Percentiles rank a stretch among this genome's conserved stretches.
These are phyloP conservation scores for Camellia granthamiana DNA, from an alignment of 148 eudicot species.

Conservation along the genomic window DNA sequence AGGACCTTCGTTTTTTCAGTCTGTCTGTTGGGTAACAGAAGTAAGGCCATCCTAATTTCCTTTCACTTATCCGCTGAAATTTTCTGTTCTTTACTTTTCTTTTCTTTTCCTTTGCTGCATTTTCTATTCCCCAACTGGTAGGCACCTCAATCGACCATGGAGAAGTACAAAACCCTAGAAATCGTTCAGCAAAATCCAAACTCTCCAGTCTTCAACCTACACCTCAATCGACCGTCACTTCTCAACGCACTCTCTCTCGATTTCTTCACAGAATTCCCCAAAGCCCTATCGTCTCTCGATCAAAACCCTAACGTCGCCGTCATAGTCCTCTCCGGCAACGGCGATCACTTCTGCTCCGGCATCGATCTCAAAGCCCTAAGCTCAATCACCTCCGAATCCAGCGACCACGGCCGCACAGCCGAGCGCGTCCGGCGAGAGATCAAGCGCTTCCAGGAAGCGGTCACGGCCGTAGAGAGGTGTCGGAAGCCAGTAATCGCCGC, in stretches of 20 bases:
- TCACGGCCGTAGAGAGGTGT: slow-evolving; percentile 74
- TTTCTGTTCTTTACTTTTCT: background rate
- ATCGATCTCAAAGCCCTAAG: slow-evolving; percentile 56
- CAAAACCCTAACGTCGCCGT: slow-evolving; percentile 59
- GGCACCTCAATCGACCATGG: slow-evolving; percentile 11
- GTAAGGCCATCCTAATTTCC: too few relatives aligned
- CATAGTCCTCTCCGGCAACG: slow-evolving; percentile 60
- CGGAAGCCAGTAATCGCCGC: slow-evolving; percentile 83
- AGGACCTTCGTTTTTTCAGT: slow-evolving; percentile 48
- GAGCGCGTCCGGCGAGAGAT: slow-evolving; percentile 65
- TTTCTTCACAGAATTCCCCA: slow-evolving; percentile 80
- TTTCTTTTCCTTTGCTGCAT: background rate
- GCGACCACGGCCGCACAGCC: slow-evolving; percentile 46
- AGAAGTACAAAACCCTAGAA: slow-evolving; percentile 51
- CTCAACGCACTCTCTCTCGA: slow-evolving; percentile 64
- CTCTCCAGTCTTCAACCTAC: slow-evolving; percentile 45
- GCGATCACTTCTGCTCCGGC: slow-evolving; percentile 80
- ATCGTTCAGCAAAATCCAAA: slow-evolving; percentile 25
- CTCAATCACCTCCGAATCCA: slow-evolving; percentile 17
- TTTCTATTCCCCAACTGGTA: background rate
- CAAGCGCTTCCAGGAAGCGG: slow-evolving; percentile 57
- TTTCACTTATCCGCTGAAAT: too few relatives aligned
- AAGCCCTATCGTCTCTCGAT: slow-evolving; percentile 70
- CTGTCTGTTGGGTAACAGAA: too few relatives aligned
- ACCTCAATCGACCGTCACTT: slow-evolving; percentile 55